Conservation (phyloP, 1,284 basidiomycete species). For the Chalciporus sp. region DNA sequence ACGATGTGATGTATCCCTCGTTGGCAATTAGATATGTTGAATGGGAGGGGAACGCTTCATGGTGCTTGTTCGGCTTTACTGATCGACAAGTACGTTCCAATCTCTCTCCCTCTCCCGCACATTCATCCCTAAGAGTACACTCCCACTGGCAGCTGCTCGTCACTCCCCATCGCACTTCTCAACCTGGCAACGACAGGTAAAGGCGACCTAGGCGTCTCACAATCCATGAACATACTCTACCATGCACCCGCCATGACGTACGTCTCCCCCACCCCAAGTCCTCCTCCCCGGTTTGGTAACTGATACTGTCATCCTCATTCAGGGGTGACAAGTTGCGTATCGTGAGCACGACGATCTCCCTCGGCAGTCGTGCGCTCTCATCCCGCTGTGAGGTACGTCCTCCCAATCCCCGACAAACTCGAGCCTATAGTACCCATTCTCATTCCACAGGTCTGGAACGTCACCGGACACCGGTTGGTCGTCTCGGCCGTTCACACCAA, state of each 20-base stretch:
- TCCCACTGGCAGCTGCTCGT: conserved; percentile 40
- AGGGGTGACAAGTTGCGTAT: conserved; percentile 34
- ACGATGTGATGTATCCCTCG: not conserved
- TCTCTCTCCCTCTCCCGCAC: not conserved
- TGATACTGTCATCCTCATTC: not conserved
- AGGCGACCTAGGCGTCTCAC: conserved; percentile 38
- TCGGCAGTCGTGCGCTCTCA: conserved; percentile 29
- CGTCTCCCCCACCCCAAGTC: conserved; percentile 10
- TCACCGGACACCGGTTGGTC: conserved; percentile 34
- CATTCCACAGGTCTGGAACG: conserved; percentile 39
- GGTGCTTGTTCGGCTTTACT: conserved; percentile 49
- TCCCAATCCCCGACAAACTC: too few species aligned
- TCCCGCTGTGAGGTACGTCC: conserved; percentile 31
- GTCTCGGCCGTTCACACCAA: conserved; percentile 41
- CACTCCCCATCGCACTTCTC: conserved; percentile 37
- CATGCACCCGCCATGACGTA: conserved; percentile 43
- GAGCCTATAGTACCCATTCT: not conserved
- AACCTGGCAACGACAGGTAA: conserved; percentile 23
- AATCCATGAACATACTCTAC: conserved; percentile 41
- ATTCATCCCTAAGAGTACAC: not conserved
- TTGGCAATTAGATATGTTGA: conserved; percentile 48
- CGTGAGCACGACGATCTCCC: conserved; percentile 31
- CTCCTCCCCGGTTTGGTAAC: not conserved
- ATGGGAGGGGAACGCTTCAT: conserved; percentile 41
- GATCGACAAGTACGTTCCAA: conserved; percentile 45